Evolutionary conservation across 169 alveolate species (phyloP), one percentile per base, ranked within the genome.

Genomic region (Eimeria acervulina): DNA sequence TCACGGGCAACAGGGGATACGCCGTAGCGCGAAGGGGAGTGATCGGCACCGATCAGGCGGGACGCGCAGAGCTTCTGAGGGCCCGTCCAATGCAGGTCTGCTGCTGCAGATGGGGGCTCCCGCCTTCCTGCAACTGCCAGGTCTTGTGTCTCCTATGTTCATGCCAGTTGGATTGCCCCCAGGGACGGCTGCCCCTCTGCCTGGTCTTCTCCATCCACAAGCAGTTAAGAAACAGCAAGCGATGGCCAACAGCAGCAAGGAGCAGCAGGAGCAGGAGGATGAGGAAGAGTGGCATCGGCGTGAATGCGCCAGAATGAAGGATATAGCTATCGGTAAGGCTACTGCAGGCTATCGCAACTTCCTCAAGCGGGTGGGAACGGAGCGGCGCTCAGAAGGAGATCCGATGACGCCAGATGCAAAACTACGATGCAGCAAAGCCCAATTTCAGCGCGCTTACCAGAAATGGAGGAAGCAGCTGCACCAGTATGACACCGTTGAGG

Each of bases 301-400:
- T 40, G 95, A 78, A 88, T 78, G 90, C 47, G 96, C 97, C 47
- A 95, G 98, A 40, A 88, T 97, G 95, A 97, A 97, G 51, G 97
- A 97, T 31, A 97, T 97, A 12, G 98, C 98, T 19, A 95, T 97
- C 66, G 98, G 98, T 38, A 97, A 97, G 81, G 96, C 97, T 28
- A 95, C 97, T 36, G 95, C 97, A 17, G 98, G 97, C 74, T 97
- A 97, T 84, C 96, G 97, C 72, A 97, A 96, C 92, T 97, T 95
- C 94, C 96, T 97, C 66, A 85, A 81, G 42, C 83, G 80, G 21
- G 97, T 97, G 42, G 97, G 97, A 13, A 81, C 90, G 70, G 98
- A 96, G 40, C 70, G 90, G 38, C 95, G 98, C 26, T 63, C 96
- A 38, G 96, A 87, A 5, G 96, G 95, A 6, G 98, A 96, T 59